Evolutionary conservation across 2,329 filamentous ascomycete species (phyloP).

Genomic region (Fonsecaea monophora): DNA sequence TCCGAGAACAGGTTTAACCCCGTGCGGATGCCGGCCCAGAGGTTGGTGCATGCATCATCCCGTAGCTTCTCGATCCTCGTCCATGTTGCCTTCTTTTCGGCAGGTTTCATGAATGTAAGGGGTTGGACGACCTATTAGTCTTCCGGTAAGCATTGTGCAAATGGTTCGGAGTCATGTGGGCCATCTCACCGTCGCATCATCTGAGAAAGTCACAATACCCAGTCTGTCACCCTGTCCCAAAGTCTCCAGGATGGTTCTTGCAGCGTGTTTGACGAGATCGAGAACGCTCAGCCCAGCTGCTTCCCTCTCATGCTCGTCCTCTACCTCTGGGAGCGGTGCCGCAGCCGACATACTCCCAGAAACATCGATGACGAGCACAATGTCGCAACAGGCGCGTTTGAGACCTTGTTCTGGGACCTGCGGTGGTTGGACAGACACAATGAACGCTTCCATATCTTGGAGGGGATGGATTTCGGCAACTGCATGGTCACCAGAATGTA

Average conservation of each 20-base stretch:
- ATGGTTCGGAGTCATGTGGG: background rate
- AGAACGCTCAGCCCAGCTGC: slow-evolving; percentile 61
- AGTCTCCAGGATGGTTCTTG: slow-evolving; percentile 64
- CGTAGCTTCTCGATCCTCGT: slow-evolving; percentile 54
- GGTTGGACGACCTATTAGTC: slow-evolving; percentile 49
- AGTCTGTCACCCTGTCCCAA: slow-evolving; percentile 62
- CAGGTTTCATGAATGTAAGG: slow-evolving; percentile 56
- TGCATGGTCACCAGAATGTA: slow-evolving; percentile 14
- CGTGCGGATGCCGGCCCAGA: slow-evolving; percentile 64
- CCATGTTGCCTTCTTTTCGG: slow-evolving; percentile 55
- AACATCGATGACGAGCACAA: slow-evolving; percentile 68
- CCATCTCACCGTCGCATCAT: slow-evolving; percentile 45
- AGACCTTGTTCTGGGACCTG: slow-evolving; percentile 34
- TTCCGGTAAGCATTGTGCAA: background rate
- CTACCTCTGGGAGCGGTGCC: slow-evolving; percentile 55
- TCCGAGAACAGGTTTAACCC: slow-evolving; percentile 58
- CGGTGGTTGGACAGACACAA: slow-evolving; percentile 39
- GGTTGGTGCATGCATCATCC: slow-evolving; percentile 56
- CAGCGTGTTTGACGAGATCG: slow-evolving; percentile 67
- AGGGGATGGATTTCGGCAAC: slow-evolving; percentile 34
- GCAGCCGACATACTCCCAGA: slow-evolving; percentile 62
- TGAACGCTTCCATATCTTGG: slow-evolving; percentile 31
- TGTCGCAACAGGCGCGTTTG: slow-evolving; percentile 60
- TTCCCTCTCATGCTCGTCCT: slow-evolving; percentile 47
- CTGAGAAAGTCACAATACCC: slow-evolving; percentile 64